A percentile compares a stretch with the other conserved stretches of the same genome.
Evolutionary conservation across 768 basidiomycete genomes (phyloP).

Genomic region (Leccinum ochraceum): DNA sequence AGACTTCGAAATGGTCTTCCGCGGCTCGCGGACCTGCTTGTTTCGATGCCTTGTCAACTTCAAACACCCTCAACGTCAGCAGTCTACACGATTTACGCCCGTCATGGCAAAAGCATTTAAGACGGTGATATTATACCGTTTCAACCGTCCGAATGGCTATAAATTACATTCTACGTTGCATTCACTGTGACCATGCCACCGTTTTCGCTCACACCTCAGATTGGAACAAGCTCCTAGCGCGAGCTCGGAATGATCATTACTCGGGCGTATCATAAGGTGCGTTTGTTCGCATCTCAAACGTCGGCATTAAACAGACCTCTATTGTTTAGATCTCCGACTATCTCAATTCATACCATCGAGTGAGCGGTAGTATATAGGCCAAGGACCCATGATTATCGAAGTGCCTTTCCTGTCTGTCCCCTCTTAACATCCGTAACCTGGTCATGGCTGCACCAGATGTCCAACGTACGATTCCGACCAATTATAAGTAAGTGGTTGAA

Average conservation of each 20-base stretch:
- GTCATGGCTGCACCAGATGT: constrained; percentile 27
- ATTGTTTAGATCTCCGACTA: background rate
- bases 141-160: background rate
- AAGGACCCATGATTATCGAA: background rate
- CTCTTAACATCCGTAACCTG: background rate
- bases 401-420: background rate
- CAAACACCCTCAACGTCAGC: background rate
- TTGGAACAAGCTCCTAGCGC: background rate
- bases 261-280: background rate
- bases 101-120: background rate
- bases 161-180: background rate
- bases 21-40: background rate
- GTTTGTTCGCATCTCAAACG: background rate
- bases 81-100: background rate
- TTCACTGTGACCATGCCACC: background rate
- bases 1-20: background rate
- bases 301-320: background rate
- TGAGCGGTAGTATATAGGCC: background rate
- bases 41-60: background rate
- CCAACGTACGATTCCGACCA: constrained; percentile 15
- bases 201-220: background rate
- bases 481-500: constrained; percentile 18
- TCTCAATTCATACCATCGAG: background rate
- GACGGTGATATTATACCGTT: background rate
- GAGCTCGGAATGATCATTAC: background rate